Percentiles rank a stretch among this genome's conserved stretches.
phyloP scores from a whole-genome alignment of 148 eudicot species.

The Chenopodium formosanum region DNA sequence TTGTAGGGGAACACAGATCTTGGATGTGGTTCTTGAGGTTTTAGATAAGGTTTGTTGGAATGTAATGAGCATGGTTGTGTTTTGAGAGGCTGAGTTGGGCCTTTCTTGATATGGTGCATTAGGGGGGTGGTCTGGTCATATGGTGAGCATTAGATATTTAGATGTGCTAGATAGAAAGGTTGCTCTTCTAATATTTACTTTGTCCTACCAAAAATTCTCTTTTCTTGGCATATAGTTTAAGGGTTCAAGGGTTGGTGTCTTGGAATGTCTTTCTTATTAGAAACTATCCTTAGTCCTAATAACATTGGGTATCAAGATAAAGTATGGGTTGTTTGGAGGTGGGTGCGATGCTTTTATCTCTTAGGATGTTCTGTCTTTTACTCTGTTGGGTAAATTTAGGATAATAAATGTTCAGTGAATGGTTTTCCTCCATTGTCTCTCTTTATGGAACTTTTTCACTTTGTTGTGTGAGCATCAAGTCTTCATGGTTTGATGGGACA shows the following conservation, averaged over 20 bases:
- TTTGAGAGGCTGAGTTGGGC: not conserved
- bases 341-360: not conserved
- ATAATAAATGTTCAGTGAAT: not conserved
- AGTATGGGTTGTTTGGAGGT: not conserved
- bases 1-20: not conserved
- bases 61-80: not conserved
- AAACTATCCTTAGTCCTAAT: not conserved
- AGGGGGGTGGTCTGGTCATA: not conserved
- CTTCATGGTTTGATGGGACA: not conserved
- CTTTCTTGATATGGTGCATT: not conserved
- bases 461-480: no score
- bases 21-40: not conserved
- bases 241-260: not conserved
- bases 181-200: not conserved
- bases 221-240: no score
- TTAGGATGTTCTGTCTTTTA: not conserved
- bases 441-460: no score
- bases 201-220: no score
- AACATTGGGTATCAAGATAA: not conserved
- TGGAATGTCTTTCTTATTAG: not conserved
- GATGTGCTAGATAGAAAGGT: not conserved
- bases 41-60: not conserved
- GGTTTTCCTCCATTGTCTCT: no score
- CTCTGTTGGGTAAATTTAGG: not conserved
- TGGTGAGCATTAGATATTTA: not conserved